Evolutionary conservation across 176 grass and related monocot species (phyloP).

Genomic region (Hyparrhenia diplandra): DNA sequence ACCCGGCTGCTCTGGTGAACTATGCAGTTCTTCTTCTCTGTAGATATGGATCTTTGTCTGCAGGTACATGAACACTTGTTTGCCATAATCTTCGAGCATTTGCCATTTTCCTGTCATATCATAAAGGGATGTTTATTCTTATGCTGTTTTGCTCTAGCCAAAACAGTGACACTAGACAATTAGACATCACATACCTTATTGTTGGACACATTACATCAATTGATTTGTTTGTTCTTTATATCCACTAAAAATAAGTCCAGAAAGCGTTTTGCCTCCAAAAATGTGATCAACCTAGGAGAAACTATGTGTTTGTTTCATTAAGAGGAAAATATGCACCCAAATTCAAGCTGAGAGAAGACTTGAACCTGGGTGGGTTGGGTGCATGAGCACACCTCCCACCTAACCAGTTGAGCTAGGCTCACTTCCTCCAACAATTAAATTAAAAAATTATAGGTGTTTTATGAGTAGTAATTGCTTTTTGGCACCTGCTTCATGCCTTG

Average conservation of each 20-base stretch:
- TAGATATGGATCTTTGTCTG: slow-evolving; percentile 67
- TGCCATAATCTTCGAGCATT: slow-evolving; percentile 18
- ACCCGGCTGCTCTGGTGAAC: slow-evolving; percentile 90
- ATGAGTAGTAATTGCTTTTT: slow-evolving; percentile 10
- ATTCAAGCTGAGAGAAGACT: neutral
- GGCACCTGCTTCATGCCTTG: slow-evolving; percentile 16
- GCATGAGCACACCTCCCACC: neutral
- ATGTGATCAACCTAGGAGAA: neutral
- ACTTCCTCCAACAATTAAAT: neutral
- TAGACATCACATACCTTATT: neutral
- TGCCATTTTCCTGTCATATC: neutral
- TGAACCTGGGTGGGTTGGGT: neutral
- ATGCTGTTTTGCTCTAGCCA: neutral
- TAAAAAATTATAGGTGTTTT: neutral
- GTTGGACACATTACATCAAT: neutral
- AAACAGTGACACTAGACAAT: neutral
- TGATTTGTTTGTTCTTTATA: neutral
- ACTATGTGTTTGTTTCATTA: neutral
- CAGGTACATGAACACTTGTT: slow-evolving; percentile 48
- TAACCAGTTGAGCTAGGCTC: neutral
- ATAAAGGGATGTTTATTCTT: neutral
- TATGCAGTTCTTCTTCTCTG: slow-evolving; percentile 88
- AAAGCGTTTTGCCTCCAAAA: neutral
- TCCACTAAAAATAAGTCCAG: neutral
- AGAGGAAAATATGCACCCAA: neutral